A percentile compares a stretch with the other conserved stretches of the same genome.
phyloP scores from a whole-genome alignment of 306 rosid genomes.

The Rosa lucieae region DNA sequence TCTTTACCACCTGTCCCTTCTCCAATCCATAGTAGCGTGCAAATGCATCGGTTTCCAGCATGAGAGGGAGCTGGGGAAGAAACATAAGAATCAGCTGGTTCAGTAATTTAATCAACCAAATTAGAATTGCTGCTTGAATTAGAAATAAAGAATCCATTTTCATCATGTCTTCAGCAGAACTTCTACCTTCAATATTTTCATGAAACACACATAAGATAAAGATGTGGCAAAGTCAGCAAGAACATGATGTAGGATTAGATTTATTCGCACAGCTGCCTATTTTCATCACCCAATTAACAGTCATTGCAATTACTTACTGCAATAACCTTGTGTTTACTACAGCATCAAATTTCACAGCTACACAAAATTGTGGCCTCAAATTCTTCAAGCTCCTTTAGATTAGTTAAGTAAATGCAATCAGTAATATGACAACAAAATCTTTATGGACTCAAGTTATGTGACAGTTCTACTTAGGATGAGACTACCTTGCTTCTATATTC shows the following conservation, averaged over 20 bases:
- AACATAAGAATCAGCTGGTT: background rate
- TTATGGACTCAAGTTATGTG: background rate
- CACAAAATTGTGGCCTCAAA: background rate
- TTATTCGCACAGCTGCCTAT: background rate
- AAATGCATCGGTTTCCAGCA: slow-evolving; percentile 44
- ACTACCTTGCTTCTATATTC: background rate
- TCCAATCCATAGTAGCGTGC: slow-evolving; percentile 44
- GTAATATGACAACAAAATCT: background rate
- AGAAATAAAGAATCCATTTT: background rate
- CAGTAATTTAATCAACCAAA: background rate
- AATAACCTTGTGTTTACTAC: background rate
- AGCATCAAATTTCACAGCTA: background rate
- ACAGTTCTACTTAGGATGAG: background rate
- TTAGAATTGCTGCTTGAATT: background rate
- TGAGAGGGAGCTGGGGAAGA: slow-evolving; percentile 37
- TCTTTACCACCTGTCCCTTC: slow-evolving; percentile 48
- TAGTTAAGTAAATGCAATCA: background rate
- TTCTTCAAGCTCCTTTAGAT: background rate
- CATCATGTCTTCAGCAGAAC: background rate
- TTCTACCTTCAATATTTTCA: background rate
- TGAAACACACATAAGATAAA: background rate
- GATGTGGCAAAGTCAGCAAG: background rate
- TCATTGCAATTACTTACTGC: background rate
- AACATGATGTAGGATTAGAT: background rate
- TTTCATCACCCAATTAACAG: background rate